Evolutionary conservation across 331 rosid genomes (phyloP), one percentile per base, ranked within the genome.

Genomic region (Rosa hybrid): DNA sequence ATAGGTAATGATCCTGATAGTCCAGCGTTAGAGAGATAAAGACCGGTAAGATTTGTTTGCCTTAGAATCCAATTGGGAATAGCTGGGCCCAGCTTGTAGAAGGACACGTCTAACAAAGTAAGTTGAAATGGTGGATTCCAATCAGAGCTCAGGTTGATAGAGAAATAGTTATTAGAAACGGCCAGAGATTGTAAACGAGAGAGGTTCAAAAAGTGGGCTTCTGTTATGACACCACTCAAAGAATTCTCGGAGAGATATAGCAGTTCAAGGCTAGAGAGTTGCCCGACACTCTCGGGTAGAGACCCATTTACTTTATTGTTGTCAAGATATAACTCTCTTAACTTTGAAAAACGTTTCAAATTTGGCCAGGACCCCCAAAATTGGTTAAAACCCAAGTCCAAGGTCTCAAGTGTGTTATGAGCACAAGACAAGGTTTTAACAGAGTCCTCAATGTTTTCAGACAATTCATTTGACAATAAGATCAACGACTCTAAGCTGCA

Each of bases 401-500:
- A 57, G 30, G 30, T 57, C 6, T 21, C 64, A 0, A 57, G 64
- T 21, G 64, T 57, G 64, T 57, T 57, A 14, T 8, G 0, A 8
- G 64, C 12, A n/a, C 64, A 57, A 57, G 27, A 57, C 30, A 57
- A 57, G 30, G 12, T 9, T n/a, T 57, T 8, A 3, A 57, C 3
- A 8, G 30, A 57, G 30, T n/a, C 27, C 12, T 57, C 30, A n/a
- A 57, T 57, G 30, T 57, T 21, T 57, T 5, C 64, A 57, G 30
- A 62, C 0, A 23, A 25, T 5, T 25, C 7, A 1, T 23, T 62
- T 0, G 0, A 1, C 0, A 0, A 0, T 62, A 62, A 25, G 8
- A 0, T 2, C 39, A 62, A 25, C 17, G 4, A 62, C 68, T 54
- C 25, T 54, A 54, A 54, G 62, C 25, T 18, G 11, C 62, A 54